Base-by-base conservation (phyloP, 768 basidiomycete species). In the Boletus sp. region DNA sequence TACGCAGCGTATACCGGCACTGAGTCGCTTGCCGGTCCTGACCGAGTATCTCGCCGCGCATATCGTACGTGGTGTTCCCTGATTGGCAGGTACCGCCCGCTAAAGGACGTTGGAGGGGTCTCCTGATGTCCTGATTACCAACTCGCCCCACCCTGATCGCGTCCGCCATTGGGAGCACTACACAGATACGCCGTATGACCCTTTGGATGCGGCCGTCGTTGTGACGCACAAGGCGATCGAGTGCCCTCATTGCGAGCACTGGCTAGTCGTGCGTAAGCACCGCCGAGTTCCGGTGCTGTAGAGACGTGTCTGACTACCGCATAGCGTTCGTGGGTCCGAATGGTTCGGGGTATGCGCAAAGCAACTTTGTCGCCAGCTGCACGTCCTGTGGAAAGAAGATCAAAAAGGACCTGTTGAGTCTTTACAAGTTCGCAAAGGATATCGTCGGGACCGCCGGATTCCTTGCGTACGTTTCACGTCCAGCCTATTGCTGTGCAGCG, bases 341-440 rank as follows among this genome's bases (percentile, higher is more conserved):
- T 0, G 80, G 76, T 5, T 71, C 66, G 0, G 82, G 82, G 1
- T 83, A 83, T 54, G 64, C 77, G 2, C 82, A 83, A 54, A 64
- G 66, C 4, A 58, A 63, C 0, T 83, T 83, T 47, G 46, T 9
- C 1, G 34, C 56, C 0, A 8, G 4, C 11, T 83, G 81, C 50
- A 23, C 42, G 2, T 27, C 35, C 3, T 83, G 81, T 50, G 19
- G 38, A 0, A 60, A 65, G 38, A 42, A 38, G 0, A 75, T 83
- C 29, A 77, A 61, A 2, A 76, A 73, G 53, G 67, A 74, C 14
- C 47, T 58, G 8, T 61, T 81, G 13, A 73, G 69, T 6, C 62
- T 77, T 1, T 50, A 65, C 30, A 79, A 77, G 60, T 69, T 80
- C 11, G 73, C 64, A 2, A 61, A 55, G 1, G 76, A 79, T 57